phyloP scores from a whole-genome alignment of 139 green algal genomes.

The Ostreobium quekettii region DNA sequence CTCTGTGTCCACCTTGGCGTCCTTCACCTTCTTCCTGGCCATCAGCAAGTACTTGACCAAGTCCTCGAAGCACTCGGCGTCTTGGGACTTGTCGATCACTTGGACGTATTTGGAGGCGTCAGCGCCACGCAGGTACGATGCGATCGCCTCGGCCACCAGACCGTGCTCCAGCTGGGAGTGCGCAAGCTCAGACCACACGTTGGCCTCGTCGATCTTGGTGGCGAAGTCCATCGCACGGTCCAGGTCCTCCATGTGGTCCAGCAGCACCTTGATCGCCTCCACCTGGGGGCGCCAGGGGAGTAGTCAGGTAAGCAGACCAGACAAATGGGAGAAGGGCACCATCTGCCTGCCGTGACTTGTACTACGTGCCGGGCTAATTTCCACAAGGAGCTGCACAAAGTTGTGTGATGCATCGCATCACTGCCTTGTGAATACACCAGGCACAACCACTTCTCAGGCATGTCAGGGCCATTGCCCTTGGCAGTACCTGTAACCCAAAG shows the following conservation, averaged over 20 bases:
- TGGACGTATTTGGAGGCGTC: conserved; percentile 63
- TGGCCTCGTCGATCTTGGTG: conserved; percentile 65
- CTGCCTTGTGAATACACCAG: too few species aligned
- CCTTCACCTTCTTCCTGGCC: conserved; percentile 89
- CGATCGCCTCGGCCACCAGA: conserved; percentile 75
- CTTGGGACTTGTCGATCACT: conserved; percentile 58
- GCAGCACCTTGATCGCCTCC: conserved; percentile 75
- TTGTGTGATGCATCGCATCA: too few species aligned
- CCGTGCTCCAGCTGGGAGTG: conserved; percentile 78
- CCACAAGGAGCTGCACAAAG: too few species aligned
- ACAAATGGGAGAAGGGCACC: too few species aligned
- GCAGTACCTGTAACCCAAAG: too few species aligned
- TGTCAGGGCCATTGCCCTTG: too few species aligned
- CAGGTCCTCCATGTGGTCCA: conserved; percentile 84
- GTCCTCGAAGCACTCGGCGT: conserved; percentile 62
- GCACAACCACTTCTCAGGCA: too few species aligned
- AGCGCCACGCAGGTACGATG: conserved; percentile 74
- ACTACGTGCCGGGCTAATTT: too few species aligned
- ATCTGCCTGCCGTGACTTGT: too few species aligned
- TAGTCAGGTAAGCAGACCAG: too few species aligned
- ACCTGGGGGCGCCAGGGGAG: too few species aligned
- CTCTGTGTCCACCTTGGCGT: conserved; percentile 90
- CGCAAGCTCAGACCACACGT: conserved; percentile 87
- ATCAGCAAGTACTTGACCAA: conserved; percentile 97
- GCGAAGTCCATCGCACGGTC: conserved; percentile 79